Percentiles rank a stretch among this genome's conserved stretches.
phyloP scores from a whole-genome alignment of 202 grass and related monocot species.

The Setaria italica region DNA sequence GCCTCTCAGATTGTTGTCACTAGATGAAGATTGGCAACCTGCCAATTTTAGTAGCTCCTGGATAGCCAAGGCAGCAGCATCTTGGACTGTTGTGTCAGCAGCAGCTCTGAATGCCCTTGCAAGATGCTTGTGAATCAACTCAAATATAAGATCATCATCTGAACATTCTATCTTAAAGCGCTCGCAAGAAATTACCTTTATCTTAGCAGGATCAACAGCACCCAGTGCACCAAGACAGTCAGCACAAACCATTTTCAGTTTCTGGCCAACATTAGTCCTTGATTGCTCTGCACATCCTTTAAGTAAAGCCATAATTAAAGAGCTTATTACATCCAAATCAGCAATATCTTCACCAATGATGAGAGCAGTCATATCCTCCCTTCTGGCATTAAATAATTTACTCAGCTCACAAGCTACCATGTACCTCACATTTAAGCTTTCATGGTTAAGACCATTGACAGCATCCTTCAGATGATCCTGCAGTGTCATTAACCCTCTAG shows the following conservation, averaged over 20 bases:
- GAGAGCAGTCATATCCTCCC: conserved; percentile 86
- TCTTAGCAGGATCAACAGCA: conserved; percentile 95
- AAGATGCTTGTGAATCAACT: conserved; percentile 98
- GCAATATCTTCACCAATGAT: conserved; percentile 77
- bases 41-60: conserved; percentile 91
- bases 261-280: conserved; percentile 85
- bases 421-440: conserved; percentile 97
- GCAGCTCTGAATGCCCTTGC: conserved; percentile 96
- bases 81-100: conserved; percentile 86
- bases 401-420: conserved; percentile 92
- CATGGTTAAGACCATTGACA: conserved; percentile 90
- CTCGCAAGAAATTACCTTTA: conserved; percentile 77
- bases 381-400: conserved; percentile 80
- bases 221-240: conserved; percentile 95
- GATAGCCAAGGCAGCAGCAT: conserved; percentile 98
- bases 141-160: conserved; percentile 98
- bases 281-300: conserved; percentile 94
- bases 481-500: conserved; percentile 85
- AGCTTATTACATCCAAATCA: conserved; percentile 86
- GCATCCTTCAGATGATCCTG: conserved; percentile 91
- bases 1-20: conserved; percentile 52
- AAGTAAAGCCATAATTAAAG: conserved; percentile 89
- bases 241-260: conserved; percentile 84
- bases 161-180: conserved; percentile 99
- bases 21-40: conserved; percentile 79